phyloP scores from a whole-genome alignment of 108 stramenopile species.

The Skeletonema tropicum region DNA sequence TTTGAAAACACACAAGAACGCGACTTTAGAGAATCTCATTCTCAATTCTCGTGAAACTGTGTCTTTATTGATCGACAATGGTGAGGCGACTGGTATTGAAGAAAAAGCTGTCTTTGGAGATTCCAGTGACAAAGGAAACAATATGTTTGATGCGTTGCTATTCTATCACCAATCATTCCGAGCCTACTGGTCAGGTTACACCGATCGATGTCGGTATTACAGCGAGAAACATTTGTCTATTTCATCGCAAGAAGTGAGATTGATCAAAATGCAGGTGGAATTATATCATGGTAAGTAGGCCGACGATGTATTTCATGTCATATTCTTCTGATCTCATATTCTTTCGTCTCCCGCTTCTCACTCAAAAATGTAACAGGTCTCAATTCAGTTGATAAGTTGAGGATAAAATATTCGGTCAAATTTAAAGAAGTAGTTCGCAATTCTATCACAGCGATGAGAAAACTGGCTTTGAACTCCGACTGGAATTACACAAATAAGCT shows the following conservation, averaged over 20 bases:
- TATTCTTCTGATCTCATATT: neutral
- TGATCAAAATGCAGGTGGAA: neutral
- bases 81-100: neutral
- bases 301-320: neutral
- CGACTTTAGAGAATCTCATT: neutral
- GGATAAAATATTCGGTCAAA: neutral
- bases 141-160: neutral
- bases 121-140: neutral
- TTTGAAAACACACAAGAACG: neutral
- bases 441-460: neutral
- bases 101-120: neutral
- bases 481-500: conserved; percentile 36
- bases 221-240: neutral
- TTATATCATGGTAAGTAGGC: neutral
- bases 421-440: neutral
- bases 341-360: neutral
- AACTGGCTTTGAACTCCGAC: neutral
- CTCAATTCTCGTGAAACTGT: conserved; percentile 27
- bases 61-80: conserved; percentile 17
- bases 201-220: conserved; percentile 1
- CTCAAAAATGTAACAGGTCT: neutral
- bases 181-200: conserved; percentile 25
- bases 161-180: conserved; percentile 1
- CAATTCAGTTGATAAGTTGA: neutral
- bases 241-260: neutral